These are phyloP conservation scores for Silene uniflora DNA, from an alignment of 148 eudicot genomes.

Conservation along the genomic window DNA sequence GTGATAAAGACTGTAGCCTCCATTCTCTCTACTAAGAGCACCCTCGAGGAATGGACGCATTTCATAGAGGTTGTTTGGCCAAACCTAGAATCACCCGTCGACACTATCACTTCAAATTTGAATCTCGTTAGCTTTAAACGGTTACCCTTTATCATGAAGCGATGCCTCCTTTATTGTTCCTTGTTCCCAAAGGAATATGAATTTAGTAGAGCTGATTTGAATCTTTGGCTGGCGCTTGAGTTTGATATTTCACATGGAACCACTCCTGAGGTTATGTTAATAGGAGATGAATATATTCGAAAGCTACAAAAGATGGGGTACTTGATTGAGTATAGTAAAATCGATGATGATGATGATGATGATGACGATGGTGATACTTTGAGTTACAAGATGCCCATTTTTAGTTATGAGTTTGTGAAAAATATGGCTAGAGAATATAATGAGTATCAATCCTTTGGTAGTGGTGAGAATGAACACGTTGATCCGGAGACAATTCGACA, in stretches of 20 bases:
- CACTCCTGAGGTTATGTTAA: background rate
- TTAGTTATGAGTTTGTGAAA: background rate
- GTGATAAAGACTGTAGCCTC: no score
- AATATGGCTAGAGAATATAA: background rate
- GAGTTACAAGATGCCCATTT: background rate
- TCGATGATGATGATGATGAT: background rate
- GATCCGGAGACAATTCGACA: background rate
- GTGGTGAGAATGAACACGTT: no score
- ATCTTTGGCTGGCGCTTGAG: slow-evolving; percentile 9
- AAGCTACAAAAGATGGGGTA: background rate
- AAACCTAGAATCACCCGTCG: no score
- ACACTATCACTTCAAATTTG: no score
- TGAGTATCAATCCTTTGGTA: no score
- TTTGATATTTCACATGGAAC: background rate
- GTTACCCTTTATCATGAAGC: no score
- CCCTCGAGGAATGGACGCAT: no score
- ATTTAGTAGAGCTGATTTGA: background rate
- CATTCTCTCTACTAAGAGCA: no score
- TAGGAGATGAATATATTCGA: background rate
- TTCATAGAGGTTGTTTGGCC: no score
- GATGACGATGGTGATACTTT: background rate
- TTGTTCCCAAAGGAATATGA: background rate
- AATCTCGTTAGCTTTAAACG: no score
- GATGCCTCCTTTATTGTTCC: no score
- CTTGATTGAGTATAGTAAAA: background rate